Evolutionary conservation across 2,329 filamentous ascomycete genomes (phyloP).

Genomic region (Sporothrix brasiliensis): DNA sequence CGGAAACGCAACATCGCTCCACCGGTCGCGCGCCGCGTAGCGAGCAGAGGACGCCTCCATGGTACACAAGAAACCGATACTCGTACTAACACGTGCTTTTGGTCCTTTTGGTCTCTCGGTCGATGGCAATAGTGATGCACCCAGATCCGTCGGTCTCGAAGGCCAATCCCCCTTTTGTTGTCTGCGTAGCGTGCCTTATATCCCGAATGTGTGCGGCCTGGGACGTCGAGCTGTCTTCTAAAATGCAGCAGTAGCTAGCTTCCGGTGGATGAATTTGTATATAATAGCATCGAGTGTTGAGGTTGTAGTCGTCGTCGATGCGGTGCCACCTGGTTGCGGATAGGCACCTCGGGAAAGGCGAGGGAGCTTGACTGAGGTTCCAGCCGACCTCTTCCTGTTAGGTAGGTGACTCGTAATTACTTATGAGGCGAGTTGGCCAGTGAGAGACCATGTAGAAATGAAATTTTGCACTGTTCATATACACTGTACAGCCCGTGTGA

Average conservation of each 20-base stretch:
- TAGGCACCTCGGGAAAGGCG: constrained; percentile 7
- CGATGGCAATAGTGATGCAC: not conserved
- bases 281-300: not conserved
- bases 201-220: not conserved
- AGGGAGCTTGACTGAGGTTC: constrained; percentile 19
- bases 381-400: not conserved
- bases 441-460: not conserved
- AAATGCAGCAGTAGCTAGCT: not conserved
- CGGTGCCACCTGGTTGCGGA: constrained; percentile 2
- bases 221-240: not conserved
- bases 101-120: not conserved
- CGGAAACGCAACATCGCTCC: constrained; percentile 77
- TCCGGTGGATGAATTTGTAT: not conserved
- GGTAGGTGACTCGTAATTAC: constrained; percentile 18
- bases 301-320: not conserved
- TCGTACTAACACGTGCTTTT: not conserved
- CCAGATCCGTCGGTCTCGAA: not conserved
- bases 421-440: constrained; percentile 13
- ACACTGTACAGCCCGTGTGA: constrained; percentile 3
- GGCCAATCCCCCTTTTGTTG: not conserved
- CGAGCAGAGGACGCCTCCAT: constrained; percentile 97
- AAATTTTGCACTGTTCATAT: not conserved
- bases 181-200: constrained; percentile 14
- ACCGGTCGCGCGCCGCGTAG: constrained; percentile 93
- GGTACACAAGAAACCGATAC: constrained; percentile 4